Percentiles rank a stretch among this genome's conserved stretches.
Conservation (phyloP, 306 rosid species). For the Begonia masoniana region DNA sequence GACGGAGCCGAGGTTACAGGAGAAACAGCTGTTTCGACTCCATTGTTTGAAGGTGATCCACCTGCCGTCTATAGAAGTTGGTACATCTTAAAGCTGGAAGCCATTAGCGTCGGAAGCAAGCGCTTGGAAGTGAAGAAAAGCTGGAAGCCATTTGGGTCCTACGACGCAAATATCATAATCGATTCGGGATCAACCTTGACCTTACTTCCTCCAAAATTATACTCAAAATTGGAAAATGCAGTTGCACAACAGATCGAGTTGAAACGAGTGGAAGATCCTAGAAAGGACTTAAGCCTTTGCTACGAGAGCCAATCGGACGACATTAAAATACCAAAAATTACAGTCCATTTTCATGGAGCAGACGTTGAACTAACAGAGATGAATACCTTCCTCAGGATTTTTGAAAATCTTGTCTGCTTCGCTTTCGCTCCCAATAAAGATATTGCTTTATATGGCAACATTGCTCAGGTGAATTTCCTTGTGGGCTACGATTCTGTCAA, state of each 20-base stretch:
- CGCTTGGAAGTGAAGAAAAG: not conserved
- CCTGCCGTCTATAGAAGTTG: not conserved
- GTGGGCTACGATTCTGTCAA: slow-evolving; percentile 37
- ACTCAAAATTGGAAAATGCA: slow-evolving; percentile 1
- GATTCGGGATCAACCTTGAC: slow-evolving; percentile 31
- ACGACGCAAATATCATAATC: slow-evolving; percentile 11
- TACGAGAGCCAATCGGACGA: not conserved
- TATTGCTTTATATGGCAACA: slow-evolving; percentile 24
- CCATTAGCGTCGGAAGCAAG: slow-evolving; percentile 9
- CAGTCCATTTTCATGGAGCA: slow-evolving; percentile 10
- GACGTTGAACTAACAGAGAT: not conserved
- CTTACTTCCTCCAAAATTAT: not conserved
- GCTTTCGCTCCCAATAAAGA: slow-evolving; percentile 1
- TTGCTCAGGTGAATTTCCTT: slow-evolving; percentile 32
- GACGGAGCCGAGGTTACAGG: slow-evolving; percentile 19
- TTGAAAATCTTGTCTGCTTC: slow-evolving; percentile 18
- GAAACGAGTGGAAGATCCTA: not conserved
- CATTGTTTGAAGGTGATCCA: not conserved
- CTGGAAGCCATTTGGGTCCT: not conserved
- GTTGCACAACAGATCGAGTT: not conserved
- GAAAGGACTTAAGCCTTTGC: slow-evolving; percentile 4
- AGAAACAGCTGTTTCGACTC: slow-evolving; percentile 12
- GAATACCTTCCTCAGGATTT: slow-evolving; percentile 19
- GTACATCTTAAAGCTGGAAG: slow-evolving; percentile 16
- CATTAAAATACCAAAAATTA: slow-evolving; percentile 3